phyloP scores from a whole-genome alignment of 352 stramenopile species.

The Elongisporangium prolatum region DNA sequence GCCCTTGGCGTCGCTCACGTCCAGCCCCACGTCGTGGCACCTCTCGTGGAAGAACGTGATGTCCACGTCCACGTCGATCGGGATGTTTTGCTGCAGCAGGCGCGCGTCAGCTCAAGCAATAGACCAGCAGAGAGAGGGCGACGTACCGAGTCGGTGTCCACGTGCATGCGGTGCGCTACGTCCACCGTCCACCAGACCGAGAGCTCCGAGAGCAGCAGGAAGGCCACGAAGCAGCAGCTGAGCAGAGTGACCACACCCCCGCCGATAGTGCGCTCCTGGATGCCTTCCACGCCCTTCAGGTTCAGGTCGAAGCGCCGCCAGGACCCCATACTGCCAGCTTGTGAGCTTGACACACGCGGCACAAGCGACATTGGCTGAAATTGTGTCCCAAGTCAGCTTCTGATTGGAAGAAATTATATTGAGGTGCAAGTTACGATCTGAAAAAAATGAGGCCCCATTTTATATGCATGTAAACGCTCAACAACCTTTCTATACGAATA shows the following conservation, averaged over 20 bases:
- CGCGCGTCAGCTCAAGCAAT: neutral
- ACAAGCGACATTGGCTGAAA: slow-evolving; percentile 13
- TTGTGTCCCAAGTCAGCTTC: neutral
- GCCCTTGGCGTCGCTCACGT: slow-evolving; percentile 83
- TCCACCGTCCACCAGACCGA: slow-evolving; percentile 83
- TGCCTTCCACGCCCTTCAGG: slow-evolving; percentile 86
- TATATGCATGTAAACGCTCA: neutral
- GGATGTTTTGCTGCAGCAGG: slow-evolving; percentile 64
- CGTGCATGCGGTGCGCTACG: slow-evolving; percentile 84
- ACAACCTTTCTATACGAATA: neutral
- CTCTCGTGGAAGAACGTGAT: slow-evolving; percentile 78
- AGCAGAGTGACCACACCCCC: slow-evolving; percentile 79
- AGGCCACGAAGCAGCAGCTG: slow-evolving; percentile 64
- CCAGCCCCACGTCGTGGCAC: slow-evolving; percentile 73
- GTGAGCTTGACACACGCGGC: slow-evolving; percentile 2
- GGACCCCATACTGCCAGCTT: slow-evolving; percentile 29
- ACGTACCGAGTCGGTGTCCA: slow-evolving; percentile 76
- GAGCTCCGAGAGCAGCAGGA: slow-evolving; percentile 82
- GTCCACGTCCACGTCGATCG: slow-evolving; percentile 78
- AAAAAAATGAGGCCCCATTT: neutral
- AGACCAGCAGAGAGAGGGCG: neutral
- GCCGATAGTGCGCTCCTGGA: slow-evolving; percentile 84
- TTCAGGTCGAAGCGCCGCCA: slow-evolving; percentile 87
- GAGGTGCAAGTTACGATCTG: neutral
- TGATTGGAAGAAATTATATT: slow-evolving; percentile 6